Conservation (phyloP, 805 yeast genomes). For the Kodamaea jinghongensis region DNA sequence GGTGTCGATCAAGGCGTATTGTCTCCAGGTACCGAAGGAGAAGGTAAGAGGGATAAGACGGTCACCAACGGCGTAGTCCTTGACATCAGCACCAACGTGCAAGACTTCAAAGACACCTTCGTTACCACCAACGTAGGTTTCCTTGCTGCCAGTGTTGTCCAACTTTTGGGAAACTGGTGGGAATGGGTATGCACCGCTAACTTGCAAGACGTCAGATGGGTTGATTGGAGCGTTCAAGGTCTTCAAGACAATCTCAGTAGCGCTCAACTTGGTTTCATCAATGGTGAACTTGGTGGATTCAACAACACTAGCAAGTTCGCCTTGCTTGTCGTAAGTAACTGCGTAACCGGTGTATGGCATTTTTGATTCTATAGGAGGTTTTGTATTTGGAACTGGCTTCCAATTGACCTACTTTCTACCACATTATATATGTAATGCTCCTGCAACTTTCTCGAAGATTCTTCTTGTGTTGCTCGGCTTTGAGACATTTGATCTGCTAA, state of each 20-base stretch:
- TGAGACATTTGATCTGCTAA: too few species aligned
- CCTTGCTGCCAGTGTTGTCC: conserved; percentile 4
- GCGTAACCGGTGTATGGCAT: conserved; percentile 18
- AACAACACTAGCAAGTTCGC: conserved; percentile 16
- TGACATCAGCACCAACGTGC: conserved; percentile 15
- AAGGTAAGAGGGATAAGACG: conserved; percentile 18
- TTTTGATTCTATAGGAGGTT: too few species aligned
- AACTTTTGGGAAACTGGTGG: conserved; percentile 41
- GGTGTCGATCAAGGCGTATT: conserved; percentile 17
- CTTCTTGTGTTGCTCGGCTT: neutral
- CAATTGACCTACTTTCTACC: too few species aligned
- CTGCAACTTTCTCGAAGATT: too few species aligned
- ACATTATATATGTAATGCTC: too few species aligned
- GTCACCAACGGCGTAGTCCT: conserved; percentile 16
- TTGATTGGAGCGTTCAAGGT: conserved; percentile 81
- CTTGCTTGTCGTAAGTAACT: conserved; percentile 19
- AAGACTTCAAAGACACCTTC: conserved; percentile 21
- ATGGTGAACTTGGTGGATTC: conserved; percentile 20
- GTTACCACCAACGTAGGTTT: conserved; percentile 15
- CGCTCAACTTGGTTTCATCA: conserved; percentile 18
- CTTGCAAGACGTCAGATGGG: conserved; percentile 86
- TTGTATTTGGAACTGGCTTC: too few species aligned
- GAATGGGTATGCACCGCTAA: conserved; percentile 83
- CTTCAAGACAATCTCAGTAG: conserved; percentile 55
- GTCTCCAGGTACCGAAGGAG: conserved; percentile 24